Evolutionary conservation across 352 stramenopile species (phyloP).

Genomic region (Phytopythium aichiense): DNA sequence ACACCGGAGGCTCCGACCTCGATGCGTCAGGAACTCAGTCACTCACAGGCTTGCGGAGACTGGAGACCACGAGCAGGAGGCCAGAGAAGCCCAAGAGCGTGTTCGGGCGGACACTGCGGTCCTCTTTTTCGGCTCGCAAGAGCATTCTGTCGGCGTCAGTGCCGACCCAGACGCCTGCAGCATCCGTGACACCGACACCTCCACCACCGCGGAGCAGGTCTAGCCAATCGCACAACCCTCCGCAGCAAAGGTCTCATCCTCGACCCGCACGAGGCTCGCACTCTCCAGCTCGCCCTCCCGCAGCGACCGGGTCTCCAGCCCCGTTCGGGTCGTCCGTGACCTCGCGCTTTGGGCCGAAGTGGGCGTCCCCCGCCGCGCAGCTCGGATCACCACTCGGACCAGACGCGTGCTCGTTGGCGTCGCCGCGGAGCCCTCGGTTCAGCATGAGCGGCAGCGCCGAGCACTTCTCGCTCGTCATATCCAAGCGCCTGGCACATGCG

Average conservation of each 20-base stretch:
- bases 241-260: background rate
- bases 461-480: constrained; percentile 33
- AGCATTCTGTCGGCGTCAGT: background rate
- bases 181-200: background rate
- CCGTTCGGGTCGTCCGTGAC: constrained; percentile 29
- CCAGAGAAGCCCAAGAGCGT: constrained; percentile 22
- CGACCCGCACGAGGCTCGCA: background rate
- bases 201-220: background rate
- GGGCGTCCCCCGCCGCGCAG: no score
- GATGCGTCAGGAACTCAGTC: background rate
- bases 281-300: background rate
- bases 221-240: background rate
- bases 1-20: background rate
- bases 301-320: background rate
- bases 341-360: constrained; percentile 21
- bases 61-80: background rate
- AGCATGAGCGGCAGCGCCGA: constrained; percentile 22
- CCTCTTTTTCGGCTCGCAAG: constrained; percentile 9
- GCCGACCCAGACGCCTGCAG: background rate
- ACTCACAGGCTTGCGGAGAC: background rate
- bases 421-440: constrained; percentile 13
- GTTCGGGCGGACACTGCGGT: constrained; percentile 15
- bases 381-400: background rate
- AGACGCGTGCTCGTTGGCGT: background rate
- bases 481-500: constrained; percentile 19